Percentiles rank a stretch among this genome's conserved stretches.
Evolutionary conservation across 2,329 filamentous ascomycete genomes (phyloP).

Genomic region (Aspergillus eucalypticola): DNA sequence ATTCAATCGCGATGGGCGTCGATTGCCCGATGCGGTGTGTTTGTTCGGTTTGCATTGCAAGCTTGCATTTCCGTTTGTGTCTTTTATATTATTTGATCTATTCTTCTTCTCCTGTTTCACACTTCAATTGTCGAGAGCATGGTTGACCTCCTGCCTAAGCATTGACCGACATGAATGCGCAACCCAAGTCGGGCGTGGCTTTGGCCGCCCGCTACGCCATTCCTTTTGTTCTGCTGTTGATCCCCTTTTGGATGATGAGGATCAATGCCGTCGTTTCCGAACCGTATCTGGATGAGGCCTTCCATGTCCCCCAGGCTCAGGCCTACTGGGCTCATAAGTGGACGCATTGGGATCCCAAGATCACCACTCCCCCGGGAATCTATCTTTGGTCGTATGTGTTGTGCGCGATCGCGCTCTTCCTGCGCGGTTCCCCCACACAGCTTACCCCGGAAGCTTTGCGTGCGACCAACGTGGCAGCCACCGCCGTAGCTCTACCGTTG

Average conservation of each 20-base stretch:
- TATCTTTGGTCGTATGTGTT: slow-evolving; percentile 57
- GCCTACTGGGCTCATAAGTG: slow-evolving; percentile 77
- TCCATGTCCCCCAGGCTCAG: slow-evolving; percentile 83
- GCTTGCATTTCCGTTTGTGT: neutral
- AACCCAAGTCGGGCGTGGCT: slow-evolving; percentile 34
- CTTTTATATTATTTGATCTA: neutral
- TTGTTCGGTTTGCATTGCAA: slow-evolving; percentile 36
- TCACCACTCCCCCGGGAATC: slow-evolving; percentile 92
- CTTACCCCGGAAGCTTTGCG: slow-evolving; percentile 39
- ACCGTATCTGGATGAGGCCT: slow-evolving; percentile 59
- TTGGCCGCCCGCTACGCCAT: slow-evolving; percentile 39
- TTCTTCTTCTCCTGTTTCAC: slow-evolving; percentile 5
- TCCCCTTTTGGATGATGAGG: slow-evolving; percentile 43
- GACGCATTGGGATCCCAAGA: slow-evolving; percentile 87
- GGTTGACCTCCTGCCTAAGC: too few species aligned
- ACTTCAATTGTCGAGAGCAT: neutral
- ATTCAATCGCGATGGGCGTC: slow-evolving; percentile 1
- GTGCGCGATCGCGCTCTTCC: slow-evolving; percentile 25
- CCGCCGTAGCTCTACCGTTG: slow-evolving; percentile 44
- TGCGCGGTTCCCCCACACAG: slow-evolving; percentile 33
- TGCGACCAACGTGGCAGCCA: slow-evolving; percentile 39
- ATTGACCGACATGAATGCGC: slow-evolving; percentile 30
- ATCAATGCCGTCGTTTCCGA: slow-evolving; percentile 55
- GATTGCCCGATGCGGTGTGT: slow-evolving; percentile 23
- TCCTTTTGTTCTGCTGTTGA: slow-evolving; percentile 37